Evolutionary conservation across 2,329 filamentous ascomycete genomes (phyloP).

Genomic region (Penicillium sp.): DNA sequence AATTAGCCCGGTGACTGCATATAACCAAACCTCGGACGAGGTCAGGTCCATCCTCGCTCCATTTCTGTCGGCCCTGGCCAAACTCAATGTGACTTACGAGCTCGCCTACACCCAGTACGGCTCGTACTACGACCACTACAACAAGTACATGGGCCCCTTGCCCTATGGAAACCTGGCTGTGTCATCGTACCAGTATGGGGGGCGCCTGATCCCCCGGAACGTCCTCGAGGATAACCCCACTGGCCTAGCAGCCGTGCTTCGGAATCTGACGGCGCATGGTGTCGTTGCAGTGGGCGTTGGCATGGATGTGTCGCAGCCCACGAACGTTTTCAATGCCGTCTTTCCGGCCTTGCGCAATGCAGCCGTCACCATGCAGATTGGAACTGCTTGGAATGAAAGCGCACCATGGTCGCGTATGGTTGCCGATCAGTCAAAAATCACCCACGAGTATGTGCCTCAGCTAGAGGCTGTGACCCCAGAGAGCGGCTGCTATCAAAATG

Average conservation of each 20-base stretch:
- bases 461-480: slow-evolving; percentile 41
- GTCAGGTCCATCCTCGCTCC: slow-evolving; percentile 48
- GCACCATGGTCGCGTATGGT: slow-evolving; percentile 39
- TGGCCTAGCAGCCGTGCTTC: slow-evolving; percentile 32
- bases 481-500: slow-evolving; percentile 44
- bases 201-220: slow-evolving; percentile 37
- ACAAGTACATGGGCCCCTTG: slow-evolving; percentile 31
- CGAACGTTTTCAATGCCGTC: slow-evolving; percentile 41
- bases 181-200: slow-evolving; percentile 30
- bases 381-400: slow-evolving; percentile 39
- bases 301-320: slow-evolving; percentile 38
- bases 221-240: slow-evolving; percentile 31
- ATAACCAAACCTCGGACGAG: slow-evolving; percentile 46
- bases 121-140: slow-evolving; percentile 38
- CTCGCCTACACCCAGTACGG: slow-evolving; percentile 29
- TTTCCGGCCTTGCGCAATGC: slow-evolving; percentile 41
- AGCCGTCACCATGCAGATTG: slow-evolving; percentile 37
- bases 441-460: slow-evolving; percentile 39
- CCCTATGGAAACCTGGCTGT: slow-evolving; percentile 30
- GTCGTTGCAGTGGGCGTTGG: slow-evolving; percentile 39
- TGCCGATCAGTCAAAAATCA: slow-evolving; percentile 39
- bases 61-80: slow-evolving; percentile 43
- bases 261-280: slow-evolving; percentile 35
- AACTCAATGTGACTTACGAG: slow-evolving; percentile 34
- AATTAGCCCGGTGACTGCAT: slow-evolving; percentile 50